These are phyloP conservation scores for Kockiozyma suomiensis DNA, from an alignment of 805 yeast genomes.

Conservation along the genomic window DNA sequence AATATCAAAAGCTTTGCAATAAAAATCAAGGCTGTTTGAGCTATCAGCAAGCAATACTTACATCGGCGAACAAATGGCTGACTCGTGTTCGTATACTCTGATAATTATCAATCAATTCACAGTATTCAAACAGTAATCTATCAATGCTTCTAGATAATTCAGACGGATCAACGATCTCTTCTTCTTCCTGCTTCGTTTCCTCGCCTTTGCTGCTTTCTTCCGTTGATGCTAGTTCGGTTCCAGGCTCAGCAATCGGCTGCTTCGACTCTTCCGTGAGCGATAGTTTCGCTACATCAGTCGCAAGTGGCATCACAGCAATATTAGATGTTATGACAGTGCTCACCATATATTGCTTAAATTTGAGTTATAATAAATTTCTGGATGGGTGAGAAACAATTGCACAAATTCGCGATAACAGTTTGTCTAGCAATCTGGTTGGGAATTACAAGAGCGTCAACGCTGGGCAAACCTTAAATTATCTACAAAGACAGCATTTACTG, in stretches of 20 bases:
- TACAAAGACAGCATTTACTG: too few species aligned
- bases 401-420: too few species aligned
- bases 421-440: too few species aligned
- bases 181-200: conserved; percentile 9
- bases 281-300: conserved; percentile 10
- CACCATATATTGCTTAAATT: too few species aligned
- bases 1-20: not conserved
- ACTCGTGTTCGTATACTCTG: conserved; percentile 12
- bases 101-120: conserved; percentile 26
- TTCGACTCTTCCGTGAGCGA: not conserved
- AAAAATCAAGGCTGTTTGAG: too few species aligned
- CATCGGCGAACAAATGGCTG: conserved; percentile 11
- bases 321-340: not conserved
- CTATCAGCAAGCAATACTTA: not conserved
- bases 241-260: conserved; percentile 2
- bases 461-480: too few species aligned
- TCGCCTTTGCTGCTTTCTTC: not conserved
- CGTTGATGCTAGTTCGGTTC: not conserved
- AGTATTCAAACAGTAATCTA: conserved; percentile 21
- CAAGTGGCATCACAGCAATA: conserved; percentile 10
- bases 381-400: too few species aligned
- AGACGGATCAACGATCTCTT: conserved; percentile 16
- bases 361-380: too few species aligned
- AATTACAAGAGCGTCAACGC: too few species aligned
- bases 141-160: conserved; percentile 6